Base-by-base conservation (phyloP, 2,329 filamentous ascomycete genomes). In the Calonectria pauciramosa region DNA sequence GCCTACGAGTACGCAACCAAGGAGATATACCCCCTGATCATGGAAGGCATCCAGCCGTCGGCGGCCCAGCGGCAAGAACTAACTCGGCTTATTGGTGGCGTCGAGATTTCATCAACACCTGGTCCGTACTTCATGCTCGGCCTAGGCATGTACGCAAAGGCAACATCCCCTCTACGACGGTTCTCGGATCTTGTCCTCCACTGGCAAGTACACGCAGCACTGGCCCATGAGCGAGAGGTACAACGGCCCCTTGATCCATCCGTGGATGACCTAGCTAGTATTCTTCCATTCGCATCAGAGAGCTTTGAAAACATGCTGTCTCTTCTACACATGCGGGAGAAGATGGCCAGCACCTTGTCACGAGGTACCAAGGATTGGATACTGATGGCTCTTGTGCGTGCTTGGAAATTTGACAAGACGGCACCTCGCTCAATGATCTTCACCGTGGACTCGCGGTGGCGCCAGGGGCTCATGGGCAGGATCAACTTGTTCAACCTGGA, bases 121-220 rank as follows among this genome's bases (percentile, higher is more conserved):
- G 89, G 87, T 11, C 89, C 89, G 7, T 89, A 93, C 82, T 88
- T 90, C 74, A 86, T 89, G 56, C 86, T 93, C 72, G 93, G 92
- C 23, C 81, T 90, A 2, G 87, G 91, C 69, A 89, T 90, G 84
- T 93, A 94, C 82, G 86, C 90, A 72, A 93, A 92, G 77, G 89
- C 89, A 49, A 94, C 93, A 10, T 93, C 90, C 65, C 93, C 93
- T 23, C 87, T 94, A n/a, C 91, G 93, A 41, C 89, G 93, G 54
- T 94, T 89, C 83, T 84, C 86, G 7, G 93, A 94, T 82, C 84
- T 94, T 60, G 81, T 94, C 38, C 88, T 90, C 2, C 92, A 94
- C 84, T 94, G 91, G 91, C 92, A 94, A 82, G 90, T 94, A 75
- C 89, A 93, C 79, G 89, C 89, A 3, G 89, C 90, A 13, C 84